Evolutionary conservation across 495 filamentous ascomycete genomes (phyloP), one percentile per base, ranked within the genome.

Genomic region (Penicillium macrosclerotiorum): DNA sequence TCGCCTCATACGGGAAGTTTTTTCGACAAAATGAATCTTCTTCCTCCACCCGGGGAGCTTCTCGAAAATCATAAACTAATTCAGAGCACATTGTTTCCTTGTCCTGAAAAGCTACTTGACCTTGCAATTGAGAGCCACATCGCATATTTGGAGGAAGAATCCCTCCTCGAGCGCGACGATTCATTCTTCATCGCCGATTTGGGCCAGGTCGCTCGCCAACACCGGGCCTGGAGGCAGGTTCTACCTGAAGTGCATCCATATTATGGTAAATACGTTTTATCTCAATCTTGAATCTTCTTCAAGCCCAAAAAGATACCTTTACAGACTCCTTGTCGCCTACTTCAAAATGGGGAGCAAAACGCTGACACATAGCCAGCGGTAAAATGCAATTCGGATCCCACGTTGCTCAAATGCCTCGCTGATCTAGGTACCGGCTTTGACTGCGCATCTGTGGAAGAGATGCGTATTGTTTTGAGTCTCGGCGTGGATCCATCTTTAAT

Each of bases 301-400:
- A n/a, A n/a, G n/a, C n/a, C n/a, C n/a, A n/a, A n/a, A n/a, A n/a
- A n/a, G n/a, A n/a, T n/a, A n/a, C n/a, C n/a, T n/a, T n/a, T n/a
- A n/a, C n/a, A n/a, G n/a, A n/a, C n/a, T n/a, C n/a, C n/a, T n/a
- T n/a, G n/a, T n/a, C n/a, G n/a, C n/a, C 8, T 5, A 20, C 1
- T 12, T 26, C 6, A 25, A 14, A 3, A 32, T 49, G 12, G 31
- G 8, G 14, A 26, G 11, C 17, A 17, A 31, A 11, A 27, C 12
- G 12, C 25, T 31, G 14, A 17, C 20, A 27, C 47, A 42, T 19
- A 4, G n/a, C 13, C 38, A 65, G 64, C 67, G 6, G 65, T 70
- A 6, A 70, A 70, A 62, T 70, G 67, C 51, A 68, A 68, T 35
- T 42, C 58, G 0, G 63, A 68, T 35, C 43, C 50, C 12, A 45